Percentiles rank a stretch among this genome's conserved stretches.
Conservation (phyloP, 768 basidiomycete genomes). For the Boletus vermiculosoides region DNA sequence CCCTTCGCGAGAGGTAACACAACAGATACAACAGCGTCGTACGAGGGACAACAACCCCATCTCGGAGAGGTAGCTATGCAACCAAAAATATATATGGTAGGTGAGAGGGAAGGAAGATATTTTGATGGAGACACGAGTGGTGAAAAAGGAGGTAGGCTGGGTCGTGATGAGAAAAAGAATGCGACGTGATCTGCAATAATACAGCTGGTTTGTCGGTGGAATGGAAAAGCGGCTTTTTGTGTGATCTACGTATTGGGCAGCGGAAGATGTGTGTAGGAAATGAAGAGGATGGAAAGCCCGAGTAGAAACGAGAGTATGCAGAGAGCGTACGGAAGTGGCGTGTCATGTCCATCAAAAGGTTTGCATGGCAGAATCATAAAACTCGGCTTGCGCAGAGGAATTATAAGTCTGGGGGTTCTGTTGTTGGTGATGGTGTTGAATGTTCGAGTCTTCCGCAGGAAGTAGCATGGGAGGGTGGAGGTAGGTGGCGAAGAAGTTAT, state of each 20-base stretch:
- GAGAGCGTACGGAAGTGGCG: neutral
- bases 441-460: conserved; percentile 36
- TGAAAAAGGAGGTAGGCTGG: neutral
- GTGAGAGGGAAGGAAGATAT: conserved; percentile 17
- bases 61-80: conserved; percentile 20
- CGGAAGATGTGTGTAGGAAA: neutral
- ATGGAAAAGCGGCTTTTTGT: conserved; percentile 11
- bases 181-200: conserved; percentile 17
- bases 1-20: conserved; percentile 43
- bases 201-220: conserved; percentile 10
- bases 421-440: conserved; percentile 24
- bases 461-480: conserved; percentile 57
- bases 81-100: conserved; percentile 32
- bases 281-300: neutral
- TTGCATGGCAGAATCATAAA: conserved; percentile 38
- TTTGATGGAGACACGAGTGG: neutral
- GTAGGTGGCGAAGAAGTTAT: conserved; percentile 53
- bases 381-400: conserved; percentile 25
- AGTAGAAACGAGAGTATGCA: conserved; percentile 9
- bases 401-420: conserved; percentile 21
- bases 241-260: conserved; percentile 19
- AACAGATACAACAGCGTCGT: conserved; percentile 28
- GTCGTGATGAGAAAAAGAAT: conserved; percentile 6
- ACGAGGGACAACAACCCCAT: conserved; percentile 9
- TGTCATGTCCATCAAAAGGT: conserved; percentile 24